Conservation (phyloP, 179 eudicot species). For the Nepenthes alata region DNA sequence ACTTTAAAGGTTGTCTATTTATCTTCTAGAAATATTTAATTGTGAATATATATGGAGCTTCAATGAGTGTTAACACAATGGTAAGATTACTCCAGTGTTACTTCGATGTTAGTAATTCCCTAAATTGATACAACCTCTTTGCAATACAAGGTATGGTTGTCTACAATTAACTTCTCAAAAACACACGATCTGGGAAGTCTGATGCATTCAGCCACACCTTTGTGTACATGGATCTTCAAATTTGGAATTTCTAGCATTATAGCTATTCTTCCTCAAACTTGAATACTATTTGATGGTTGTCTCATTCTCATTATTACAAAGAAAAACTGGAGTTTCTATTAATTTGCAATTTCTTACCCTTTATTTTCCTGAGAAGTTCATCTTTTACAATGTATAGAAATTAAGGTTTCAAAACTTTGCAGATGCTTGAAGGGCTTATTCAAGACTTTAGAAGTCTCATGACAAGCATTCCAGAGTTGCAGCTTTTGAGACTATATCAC, state of each 20-base stretch:
- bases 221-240: too few species aligned
- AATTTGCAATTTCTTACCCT: background rate
- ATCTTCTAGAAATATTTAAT: background rate
- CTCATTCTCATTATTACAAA: background rate
- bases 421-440: slow-evolving; percentile 60
- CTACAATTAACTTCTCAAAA: too few species aligned
- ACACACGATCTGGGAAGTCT: too few species aligned
- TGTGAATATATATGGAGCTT: too few species aligned
- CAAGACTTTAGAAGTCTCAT: slow-evolving; percentile 42
- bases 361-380: background rate
- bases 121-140: too few species aligned
- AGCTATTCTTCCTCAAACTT: background rate
- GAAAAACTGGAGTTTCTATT: background rate
- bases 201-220: too few species aligned
- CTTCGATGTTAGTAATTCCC: background rate
- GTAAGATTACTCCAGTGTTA: background rate
- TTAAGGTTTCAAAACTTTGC: slow-evolving; percentile 14
- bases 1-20: slow-evolving; percentile 40
- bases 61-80: too few species aligned
- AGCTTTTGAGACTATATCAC: slow-evolving; percentile 49
- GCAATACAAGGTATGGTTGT: too few species aligned
- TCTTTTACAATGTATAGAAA: background rate
- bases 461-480: slow-evolving; percentile 58
- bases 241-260: too few species aligned
- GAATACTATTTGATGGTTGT: background rate